These are phyloP conservation scores for Fusarium sp. DNA, from an alignment of 2,329 filamentous ascomycete species.

Conservation along the genomic window DNA sequence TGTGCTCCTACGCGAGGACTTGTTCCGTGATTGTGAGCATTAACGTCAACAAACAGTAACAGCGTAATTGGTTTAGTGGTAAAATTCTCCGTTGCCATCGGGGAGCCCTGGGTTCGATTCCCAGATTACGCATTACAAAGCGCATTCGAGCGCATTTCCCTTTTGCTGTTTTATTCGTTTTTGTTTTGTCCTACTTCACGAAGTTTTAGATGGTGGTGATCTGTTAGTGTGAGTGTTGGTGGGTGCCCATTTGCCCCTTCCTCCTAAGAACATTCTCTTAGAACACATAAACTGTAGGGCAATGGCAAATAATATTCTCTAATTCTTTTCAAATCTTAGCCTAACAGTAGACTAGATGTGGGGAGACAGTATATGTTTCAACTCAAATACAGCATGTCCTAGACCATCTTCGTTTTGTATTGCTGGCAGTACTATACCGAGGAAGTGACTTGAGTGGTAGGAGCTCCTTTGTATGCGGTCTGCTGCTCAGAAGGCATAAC, in stretches of 20 bases:
- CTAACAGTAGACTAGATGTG: neutral
- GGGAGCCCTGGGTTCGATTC: slow-evolving; percentile 11
- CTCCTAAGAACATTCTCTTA: neutral
- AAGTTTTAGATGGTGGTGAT: neutral
- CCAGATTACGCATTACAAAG: neutral
- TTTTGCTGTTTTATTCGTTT: neutral
- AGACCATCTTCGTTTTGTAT: no score
- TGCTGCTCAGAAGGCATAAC: slow-evolving; percentile 22
- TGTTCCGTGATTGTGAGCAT: rapidly evolving
- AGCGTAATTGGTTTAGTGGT: slow-evolving; percentile 10
- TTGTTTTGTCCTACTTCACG: neutral
- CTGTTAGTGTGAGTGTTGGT: neutral
- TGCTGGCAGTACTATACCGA: neutral
- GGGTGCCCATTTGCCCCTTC: neutral
- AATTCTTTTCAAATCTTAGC: neutral
- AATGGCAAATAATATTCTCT: neutral
- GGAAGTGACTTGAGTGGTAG: neutral
- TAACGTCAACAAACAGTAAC: neutral
- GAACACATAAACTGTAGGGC: neutral
- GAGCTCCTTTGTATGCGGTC: slow-evolving; percentile 18
- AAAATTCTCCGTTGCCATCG: slow-evolving; percentile 12
- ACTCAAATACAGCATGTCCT: no score
- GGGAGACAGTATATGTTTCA: no score
- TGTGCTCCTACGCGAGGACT: no score
- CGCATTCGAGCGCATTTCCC: no score